Percentiles rank a stretch among this genome's conserved stretches.
These are phyloP conservation scores for Blastobotrys persicus DNA, from an alignment of 1,139 yeast genomes.

Conservation along the genomic window DNA sequence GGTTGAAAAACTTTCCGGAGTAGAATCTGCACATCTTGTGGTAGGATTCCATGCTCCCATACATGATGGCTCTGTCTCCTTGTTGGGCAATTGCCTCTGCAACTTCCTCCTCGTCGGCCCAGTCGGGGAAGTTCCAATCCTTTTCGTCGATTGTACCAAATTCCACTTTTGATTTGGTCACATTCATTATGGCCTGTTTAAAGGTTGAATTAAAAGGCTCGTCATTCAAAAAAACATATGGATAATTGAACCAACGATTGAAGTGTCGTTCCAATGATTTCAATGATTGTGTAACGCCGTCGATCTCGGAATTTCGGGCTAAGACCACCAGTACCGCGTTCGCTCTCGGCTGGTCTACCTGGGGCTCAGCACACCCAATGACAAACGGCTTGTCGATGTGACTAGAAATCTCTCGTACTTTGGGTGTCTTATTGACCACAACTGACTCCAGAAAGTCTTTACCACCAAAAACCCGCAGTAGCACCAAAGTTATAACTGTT, in stretches of 20 bases:
- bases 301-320: slow-evolving; percentile 63
- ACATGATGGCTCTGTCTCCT: slow-evolving; percentile 53
- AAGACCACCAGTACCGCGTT: slow-evolving; percentile 74
- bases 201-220: slow-evolving; percentile 59
- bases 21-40: slow-evolving; percentile 80
- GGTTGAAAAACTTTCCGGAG: slow-evolving; percentile 59
- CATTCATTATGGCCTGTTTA: slow-evolving; percentile 43
- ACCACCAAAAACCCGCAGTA: slow-evolving; percentile 9
- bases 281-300: slow-evolving; percentile 51
- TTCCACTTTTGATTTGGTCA: slow-evolving; percentile 51
- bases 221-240: slow-evolving; percentile 80
- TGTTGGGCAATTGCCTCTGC: slow-evolving; percentile 45
- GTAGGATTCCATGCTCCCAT: slow-evolving; percentile 59
- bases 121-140: slow-evolving; percentile 63
- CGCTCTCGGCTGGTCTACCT: slow-evolving; percentile 43
- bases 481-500: slow-evolving; percentile 9
- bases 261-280: slow-evolving; percentile 58
- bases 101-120: slow-evolving; percentile 45
- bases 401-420: slow-evolving; percentile 9
- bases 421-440: background rate
- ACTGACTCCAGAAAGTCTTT: slow-evolving; percentile 2
- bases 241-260: slow-evolving; percentile 69
- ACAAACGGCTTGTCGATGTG: slow-evolving; percentile 35
- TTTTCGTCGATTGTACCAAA: slow-evolving; percentile 54
- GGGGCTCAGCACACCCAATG: slow-evolving; percentile 38